Evolutionary conservation across 768 basidiomycete species (phyloP).

Genomic region (Pleurotus tuoliensis): DNA sequence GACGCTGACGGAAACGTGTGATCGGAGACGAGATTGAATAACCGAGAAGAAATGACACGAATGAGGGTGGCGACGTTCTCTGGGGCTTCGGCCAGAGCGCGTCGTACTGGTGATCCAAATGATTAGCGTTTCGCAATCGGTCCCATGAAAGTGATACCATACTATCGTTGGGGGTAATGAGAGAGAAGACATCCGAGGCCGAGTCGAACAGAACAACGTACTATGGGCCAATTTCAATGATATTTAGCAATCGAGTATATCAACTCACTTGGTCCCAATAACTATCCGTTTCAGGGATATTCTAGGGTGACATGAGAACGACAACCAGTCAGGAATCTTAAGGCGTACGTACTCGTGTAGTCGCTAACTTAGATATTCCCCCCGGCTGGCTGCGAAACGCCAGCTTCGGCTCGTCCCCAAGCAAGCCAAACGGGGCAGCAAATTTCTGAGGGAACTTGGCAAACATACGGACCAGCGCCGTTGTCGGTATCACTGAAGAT

Average conservation of each 20-base stretch:
- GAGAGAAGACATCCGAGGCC: constrained; percentile 85
- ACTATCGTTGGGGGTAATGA: constrained; percentile 86
- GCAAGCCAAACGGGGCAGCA: constrained; percentile 69
- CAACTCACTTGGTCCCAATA: constrained; percentile 85
- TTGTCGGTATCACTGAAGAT: no score
- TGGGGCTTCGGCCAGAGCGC: constrained; percentile 76
- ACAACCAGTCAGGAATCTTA: neutral
- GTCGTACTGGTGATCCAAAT: constrained; percentile 54
- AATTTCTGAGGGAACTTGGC: constrained; percentile 69
- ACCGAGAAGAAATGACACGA: constrained; percentile 58
- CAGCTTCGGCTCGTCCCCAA: constrained; percentile 87
- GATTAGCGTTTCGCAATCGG: constrained; percentile 8
- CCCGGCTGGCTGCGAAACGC: constrained; percentile 80
- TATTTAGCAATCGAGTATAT: neutral
- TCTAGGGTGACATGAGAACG: constrained; percentile 34
- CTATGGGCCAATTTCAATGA: constrained; percentile 30
- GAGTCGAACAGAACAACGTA: constrained; percentile 86
- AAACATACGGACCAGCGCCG: constrained; percentile 43
- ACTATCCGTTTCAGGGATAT: constrained; percentile 69
- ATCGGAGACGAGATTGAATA: constrained; percentile 74
- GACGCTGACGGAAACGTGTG: constrained; percentile 72
- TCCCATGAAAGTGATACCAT: constrained; percentile 24
- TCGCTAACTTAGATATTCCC: constrained; percentile 74
- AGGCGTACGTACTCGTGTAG: constrained; percentile 69
- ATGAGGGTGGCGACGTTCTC: constrained; percentile 86